Conservation (phyloP, 176 grass and related monocot genomes). For the Secale cereale region DNA sequence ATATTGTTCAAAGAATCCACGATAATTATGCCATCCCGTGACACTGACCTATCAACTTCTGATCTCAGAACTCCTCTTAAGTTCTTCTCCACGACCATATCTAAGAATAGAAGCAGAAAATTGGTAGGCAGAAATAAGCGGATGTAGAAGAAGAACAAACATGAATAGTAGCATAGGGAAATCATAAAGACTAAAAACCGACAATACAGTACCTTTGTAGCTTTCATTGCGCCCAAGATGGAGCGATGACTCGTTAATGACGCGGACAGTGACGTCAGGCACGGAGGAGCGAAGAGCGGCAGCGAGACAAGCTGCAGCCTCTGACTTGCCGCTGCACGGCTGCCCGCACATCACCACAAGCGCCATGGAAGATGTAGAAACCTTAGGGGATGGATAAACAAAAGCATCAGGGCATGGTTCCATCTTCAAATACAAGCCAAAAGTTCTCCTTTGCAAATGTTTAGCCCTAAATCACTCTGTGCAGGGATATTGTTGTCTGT, state of each 20-base stretch:
- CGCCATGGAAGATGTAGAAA: constrained; percentile 46
- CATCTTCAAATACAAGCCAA: neutral
- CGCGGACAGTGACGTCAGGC: constrained; percentile 35
- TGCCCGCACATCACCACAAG: constrained; percentile 94
- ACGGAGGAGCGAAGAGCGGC: constrained; percentile 39
- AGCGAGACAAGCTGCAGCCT: constrained; percentile 50
- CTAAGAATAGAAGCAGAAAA: constrained; percentile 25
- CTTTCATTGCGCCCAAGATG: constrained; percentile 90
- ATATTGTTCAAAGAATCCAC: constrained; percentile 94
- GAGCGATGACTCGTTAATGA: constrained; percentile 78
- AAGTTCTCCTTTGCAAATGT: neutral
- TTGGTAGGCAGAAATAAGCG: neutral
- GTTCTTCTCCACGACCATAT: constrained; percentile 94
- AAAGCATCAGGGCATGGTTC: neutral
- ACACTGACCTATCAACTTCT: constrained; percentile 88
- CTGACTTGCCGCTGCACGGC: constrained; percentile 89
- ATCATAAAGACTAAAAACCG: neutral
- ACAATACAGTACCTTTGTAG: constrained; percentile 46
- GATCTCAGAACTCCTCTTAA: constrained; percentile 92
- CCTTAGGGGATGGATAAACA: neutral
- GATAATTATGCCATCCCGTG: constrained; percentile 75
- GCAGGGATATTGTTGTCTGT: neutral
- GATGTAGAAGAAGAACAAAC: neutral
- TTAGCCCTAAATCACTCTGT: neutral
- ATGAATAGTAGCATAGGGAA: neutral